Percentiles rank a stretch among this genome's conserved stretches.
Evolutionary conservation across 2,329 filamentous ascomycete genomes (phyloP).

Genomic region (Tolypocladium nubicola): DNA sequence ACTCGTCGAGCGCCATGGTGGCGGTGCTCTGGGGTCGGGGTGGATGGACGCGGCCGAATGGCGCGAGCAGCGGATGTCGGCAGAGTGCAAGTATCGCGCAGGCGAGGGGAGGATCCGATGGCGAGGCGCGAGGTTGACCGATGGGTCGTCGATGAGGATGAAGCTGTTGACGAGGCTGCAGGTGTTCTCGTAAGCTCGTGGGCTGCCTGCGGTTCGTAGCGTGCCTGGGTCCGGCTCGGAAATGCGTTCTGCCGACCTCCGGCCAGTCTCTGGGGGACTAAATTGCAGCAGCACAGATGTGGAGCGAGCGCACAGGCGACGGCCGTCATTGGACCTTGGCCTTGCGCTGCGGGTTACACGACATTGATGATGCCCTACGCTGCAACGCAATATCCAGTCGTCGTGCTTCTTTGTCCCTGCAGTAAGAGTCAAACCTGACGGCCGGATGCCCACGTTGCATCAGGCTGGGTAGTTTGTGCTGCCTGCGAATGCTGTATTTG

Average conservation of each 20-base stretch:
- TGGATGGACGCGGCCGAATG: background rate
- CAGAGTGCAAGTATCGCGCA: background rate
- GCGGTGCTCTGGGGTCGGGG: slow-evolving; percentile 9
- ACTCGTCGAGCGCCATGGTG: slow-evolving; percentile 97
- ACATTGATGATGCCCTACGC: background rate
- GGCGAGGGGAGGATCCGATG: background rate
- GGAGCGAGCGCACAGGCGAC: background rate
- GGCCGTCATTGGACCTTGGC: background rate
- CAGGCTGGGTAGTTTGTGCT: background rate
- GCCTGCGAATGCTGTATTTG: background rate
- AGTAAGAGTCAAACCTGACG: background rate
- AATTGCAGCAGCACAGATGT: background rate
- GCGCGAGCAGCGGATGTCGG: background rate
- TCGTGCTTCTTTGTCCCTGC: background rate
- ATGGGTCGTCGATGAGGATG: slow-evolving; percentile 5
- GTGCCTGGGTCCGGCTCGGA: background rate
- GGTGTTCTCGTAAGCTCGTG: slow-evolving; percentile 13
- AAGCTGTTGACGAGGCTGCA: slow-evolving; percentile 12
- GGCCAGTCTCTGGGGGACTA: background rate
- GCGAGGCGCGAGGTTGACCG: background rate
- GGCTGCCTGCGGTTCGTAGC: background rate
- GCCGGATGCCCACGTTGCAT: background rate
- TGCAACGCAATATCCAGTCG: background rate
- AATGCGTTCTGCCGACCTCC: slow-evolving; percentile 9
- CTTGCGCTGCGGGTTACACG: background rate